Base-by-base conservation (phyloP, 2,329 filamentous ascomycete species). In the Plenodomus biglobosus region DNA sequence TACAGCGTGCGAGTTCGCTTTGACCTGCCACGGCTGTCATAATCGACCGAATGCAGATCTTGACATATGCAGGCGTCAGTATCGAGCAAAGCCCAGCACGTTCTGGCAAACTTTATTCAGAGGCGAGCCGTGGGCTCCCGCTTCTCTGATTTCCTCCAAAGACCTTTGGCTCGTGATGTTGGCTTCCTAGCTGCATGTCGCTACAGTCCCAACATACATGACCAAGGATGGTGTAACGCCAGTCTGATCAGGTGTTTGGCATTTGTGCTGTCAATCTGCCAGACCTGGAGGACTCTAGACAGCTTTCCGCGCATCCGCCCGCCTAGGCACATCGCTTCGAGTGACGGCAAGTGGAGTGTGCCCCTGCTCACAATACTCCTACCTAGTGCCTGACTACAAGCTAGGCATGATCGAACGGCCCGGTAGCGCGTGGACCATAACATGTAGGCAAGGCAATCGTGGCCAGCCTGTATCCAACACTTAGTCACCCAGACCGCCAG, bases 371-470 rank as follows among this genome's bases (percentile, higher is more conserved):
- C 37, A 39, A 41, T 13, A 49, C 37, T 27, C 38, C 40, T 35
- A 48, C 35, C 24, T 42, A 44, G 38, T 36, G 40, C 42, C 50
- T 30, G 35, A 53, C 43, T 40, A 42, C 32, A 49, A 39, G 40
- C 44, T 45, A 42, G 48, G 41, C 44, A 51, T 39, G 43, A 40
- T n/a, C 37, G 47, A 46, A 43, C 50, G 42, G 48, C 42, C 47
- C 44, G 40, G 46, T 38, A 44, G 45, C 42, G 38, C 42, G 40
- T 42, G 30, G 46, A 37, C 34, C 44, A 22, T 32, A 15, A 7
- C n/a, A n/a, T n/a, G n/a, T 32, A 32, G 39, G 35, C 21, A 34
- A 42, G 49, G 35, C 35, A 32, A 30, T 38, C 34, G 40, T 52
- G 44, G 46, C 49, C 27, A 19, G 39, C 15, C 8, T 39, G 15